These are phyloP conservation scores for Hypoxylon sp. DNA, from an alignment of 2,329 filamentous ascomycete genomes.

Conservation along the genomic window DNA sequence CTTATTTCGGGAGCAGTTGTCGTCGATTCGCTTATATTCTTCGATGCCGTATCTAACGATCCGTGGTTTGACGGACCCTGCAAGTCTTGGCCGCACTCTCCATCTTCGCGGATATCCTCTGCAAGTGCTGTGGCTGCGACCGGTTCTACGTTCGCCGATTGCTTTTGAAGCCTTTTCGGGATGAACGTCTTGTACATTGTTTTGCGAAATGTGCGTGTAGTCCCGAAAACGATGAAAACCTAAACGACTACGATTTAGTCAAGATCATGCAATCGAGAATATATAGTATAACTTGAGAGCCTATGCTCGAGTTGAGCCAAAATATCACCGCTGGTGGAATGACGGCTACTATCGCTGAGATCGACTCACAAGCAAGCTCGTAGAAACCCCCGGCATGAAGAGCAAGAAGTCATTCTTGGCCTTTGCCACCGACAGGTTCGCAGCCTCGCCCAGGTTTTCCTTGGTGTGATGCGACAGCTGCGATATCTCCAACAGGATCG, in stretches of 20 bases:
- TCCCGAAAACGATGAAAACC: slow-evolving; percentile 48
- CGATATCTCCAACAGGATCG: slow-evolving; percentile 52
- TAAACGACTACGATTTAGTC: slow-evolving; percentile 24
- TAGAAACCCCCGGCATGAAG: slow-evolving; percentile 51
- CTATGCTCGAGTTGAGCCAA: neutral
- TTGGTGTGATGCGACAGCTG: slow-evolving; percentile 46
- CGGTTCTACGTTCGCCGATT: neutral
- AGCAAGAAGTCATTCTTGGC: slow-evolving; percentile 52
- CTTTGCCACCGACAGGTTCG: slow-evolving; percentile 48
- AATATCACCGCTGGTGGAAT: too few species aligned
- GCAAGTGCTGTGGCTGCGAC: neutral
- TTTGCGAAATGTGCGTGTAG: slow-evolving; percentile 42
- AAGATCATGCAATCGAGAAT: neutral
- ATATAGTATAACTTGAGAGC: neutral
- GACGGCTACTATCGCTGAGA: neutral
- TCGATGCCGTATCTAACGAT: slow-evolving; percentile 1
- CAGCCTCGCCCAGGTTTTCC: slow-evolving; percentile 44
- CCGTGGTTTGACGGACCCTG: slow-evolving; percentile 2
- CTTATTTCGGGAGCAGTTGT: neutral
- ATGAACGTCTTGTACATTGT: slow-evolving; percentile 39
- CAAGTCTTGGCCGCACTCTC: slow-evolving; percentile 4
- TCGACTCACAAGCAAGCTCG: slow-evolving; percentile 46
- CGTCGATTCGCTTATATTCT: neutral
- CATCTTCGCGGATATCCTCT: slow-evolving; percentile 7
- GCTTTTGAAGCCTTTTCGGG: slow-evolving; percentile 38